Percentiles rank a stretch among this genome's conserved stretches.
Conservation (phyloP, 345 rosid species). For the Cardamine resedifolia region DNA sequence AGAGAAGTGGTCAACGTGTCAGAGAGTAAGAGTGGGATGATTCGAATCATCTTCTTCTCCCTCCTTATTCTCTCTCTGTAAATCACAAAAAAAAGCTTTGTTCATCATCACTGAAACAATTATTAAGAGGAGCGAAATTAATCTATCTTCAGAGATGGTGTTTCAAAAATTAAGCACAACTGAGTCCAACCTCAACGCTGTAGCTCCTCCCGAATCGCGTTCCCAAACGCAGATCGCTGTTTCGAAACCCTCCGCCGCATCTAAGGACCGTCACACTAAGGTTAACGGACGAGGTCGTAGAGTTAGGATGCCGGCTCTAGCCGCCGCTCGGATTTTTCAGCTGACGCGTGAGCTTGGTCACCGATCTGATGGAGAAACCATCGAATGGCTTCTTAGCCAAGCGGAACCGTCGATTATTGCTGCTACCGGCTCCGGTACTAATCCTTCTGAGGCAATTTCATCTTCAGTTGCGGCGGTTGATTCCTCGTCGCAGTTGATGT, state of each 20-base stretch:
- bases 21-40: slow-evolving; percentile 11
- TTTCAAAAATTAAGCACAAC: slow-evolving; percentile 9
- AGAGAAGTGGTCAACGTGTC: slow-evolving; percentile 15
- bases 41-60: slow-evolving; percentile 18
- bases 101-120: not conserved
- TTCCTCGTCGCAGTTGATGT: slow-evolving; percentile 30
- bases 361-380: slow-evolving; percentile 66
- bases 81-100: not conserved
- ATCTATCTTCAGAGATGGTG: slow-evolving; percentile 21
- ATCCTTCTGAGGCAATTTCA: slow-evolving; percentile 45
- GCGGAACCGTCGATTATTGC: slow-evolving; percentile 63
- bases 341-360: slow-evolving; percentile 73
- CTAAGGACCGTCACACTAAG: slow-evolving; percentile 72
- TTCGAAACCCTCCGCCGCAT: slow-evolving; percentile 35
- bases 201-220: slow-evolving; percentile 10
- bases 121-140: not conserved
- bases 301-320: slow-evolving; percentile 66
- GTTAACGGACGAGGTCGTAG: slow-evolving; percentile 75
- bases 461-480: slow-evolving; percentile 41
- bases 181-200: slow-evolving; percentile 6
- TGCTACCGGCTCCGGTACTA: slow-evolving; percentile 57
- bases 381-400: slow-evolving; percentile 64
- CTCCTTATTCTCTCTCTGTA: not conserved
- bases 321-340: slow-evolving; percentile 77
- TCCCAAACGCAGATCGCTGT: slow-evolving; percentile 22